Base-by-base conservation (phyloP, 2,329 filamentous ascomycete species). In the Onygena corvina region DNA sequence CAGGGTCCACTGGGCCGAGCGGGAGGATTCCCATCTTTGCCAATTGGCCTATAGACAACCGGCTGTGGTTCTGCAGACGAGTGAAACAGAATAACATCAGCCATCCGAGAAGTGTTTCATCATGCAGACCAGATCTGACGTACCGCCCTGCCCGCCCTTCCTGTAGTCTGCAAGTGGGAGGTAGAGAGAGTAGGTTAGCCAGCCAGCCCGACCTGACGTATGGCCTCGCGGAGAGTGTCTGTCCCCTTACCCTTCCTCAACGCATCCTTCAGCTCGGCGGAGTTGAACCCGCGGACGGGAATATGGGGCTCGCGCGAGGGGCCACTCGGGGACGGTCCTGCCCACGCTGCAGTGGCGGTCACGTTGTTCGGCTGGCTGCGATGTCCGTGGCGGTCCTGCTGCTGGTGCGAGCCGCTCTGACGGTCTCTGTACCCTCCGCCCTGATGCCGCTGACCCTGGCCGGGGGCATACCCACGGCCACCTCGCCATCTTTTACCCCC, bases 221-320 rank as follows among this genome's bases (percentile, higher is more conserved):
- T 12, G 14, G 25, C 20, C 20, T 21, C 7, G 11, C 18, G 25
- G 11, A 23, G 4, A 40, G 20, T 40, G 12, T 21, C 6, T n/a
- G 18, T 38, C 11, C 8, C 36, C 55, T 31, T 63, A 67, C 70
- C 64, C 60, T 60, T 65, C 54, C 60, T 69, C 29, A 73, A 59
- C 50, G 62, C 58, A 35, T 59, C 62, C 54, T 69, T 69, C 25
- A 64, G 59, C 53, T 71, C 70, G 5, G 59, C 56, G 12, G 65
- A 60, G 56, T 73, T 72, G 60, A 72, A 72, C 4, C 62, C 65
- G 18, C 60, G 59, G 20, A 70, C 65, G n/a, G 69, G 61, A 30
- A 65, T 58, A 59, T 71, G 67, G 46, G 66, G 64, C 14, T 70
- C 67, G 52, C 64, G 61, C 38, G 57, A 38, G 44, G 52, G 49